These are phyloP conservation scores for Kodamaea sp. DNA, from an alignment of 1,139 yeast species.

Conservation along the genomic window DNA sequence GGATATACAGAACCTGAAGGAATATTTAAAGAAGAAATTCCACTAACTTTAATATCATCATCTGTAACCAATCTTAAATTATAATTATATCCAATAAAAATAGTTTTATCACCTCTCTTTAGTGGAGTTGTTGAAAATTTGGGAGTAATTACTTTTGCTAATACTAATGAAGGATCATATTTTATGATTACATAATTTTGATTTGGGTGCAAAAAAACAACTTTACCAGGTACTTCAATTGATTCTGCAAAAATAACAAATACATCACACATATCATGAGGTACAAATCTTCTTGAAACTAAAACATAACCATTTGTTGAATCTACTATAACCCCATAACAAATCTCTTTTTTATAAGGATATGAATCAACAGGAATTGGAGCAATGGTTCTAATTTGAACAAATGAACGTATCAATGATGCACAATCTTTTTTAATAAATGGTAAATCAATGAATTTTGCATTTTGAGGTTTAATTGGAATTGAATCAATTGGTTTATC, in stretches of 20 bases:
- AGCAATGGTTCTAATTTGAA: constrained; percentile 59
- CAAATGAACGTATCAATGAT: constrained; percentile 51
- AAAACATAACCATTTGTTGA: constrained; percentile 75
- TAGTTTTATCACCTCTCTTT: constrained; percentile 69
- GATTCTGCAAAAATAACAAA: constrained; percentile 83
- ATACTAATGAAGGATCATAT: constrained; percentile 66
- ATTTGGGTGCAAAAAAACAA: constrained; percentile 82
- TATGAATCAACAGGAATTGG: constrained; percentile 76
- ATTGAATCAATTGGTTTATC: constrained; percentile 56
- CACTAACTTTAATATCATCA: constrained; percentile 66
- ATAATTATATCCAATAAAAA: constrained; percentile 76
- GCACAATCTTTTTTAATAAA: constrained; percentile 50
- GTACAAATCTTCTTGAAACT: constrained; percentile 74
- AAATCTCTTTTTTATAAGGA: constrained; percentile 56
- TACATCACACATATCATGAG: constrained; percentile 82
- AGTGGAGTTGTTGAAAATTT: constrained; percentile 55
- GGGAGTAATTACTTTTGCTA: constrained; percentile 54
- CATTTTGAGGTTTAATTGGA: constrained; percentile 48
- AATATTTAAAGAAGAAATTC: constrained; percentile 68
- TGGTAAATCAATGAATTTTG: constrained; percentile 69
- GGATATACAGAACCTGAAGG: constrained; percentile 71
- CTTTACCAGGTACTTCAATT: constrained; percentile 74
- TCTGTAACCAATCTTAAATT: constrained; percentile 69
- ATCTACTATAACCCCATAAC: constrained; percentile 79
- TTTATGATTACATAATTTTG: constrained; percentile 81